Evolutionary conservation across 2,329 filamentous ascomycete genomes (phyloP).

Genomic region (Scorias spongiosa): DNA sequence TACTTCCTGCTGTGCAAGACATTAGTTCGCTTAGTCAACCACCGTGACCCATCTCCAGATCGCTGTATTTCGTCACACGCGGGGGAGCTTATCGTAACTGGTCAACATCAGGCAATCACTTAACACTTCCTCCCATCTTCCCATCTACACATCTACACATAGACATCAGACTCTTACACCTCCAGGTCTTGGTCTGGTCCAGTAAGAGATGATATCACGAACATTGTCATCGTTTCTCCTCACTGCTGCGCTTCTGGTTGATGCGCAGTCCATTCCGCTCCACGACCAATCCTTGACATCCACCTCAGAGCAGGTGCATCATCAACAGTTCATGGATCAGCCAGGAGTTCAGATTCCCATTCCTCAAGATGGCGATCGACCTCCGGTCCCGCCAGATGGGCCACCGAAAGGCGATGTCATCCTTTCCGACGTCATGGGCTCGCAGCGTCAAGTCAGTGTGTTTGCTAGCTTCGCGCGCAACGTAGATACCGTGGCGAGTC

Average conservation of each 20-base stretch:
- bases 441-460: constrained; percentile 62
- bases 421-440: constrained; percentile 72
- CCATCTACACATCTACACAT: too few relatives aligned
- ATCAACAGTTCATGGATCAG: neutral
- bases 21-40: too few relatives aligned
- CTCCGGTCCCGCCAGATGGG: constrained; percentile 2
- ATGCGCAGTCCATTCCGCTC: neutral
- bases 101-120: too few relatives aligned
- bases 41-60: too few relatives aligned
- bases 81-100: too few relatives aligned
- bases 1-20: too few relatives aligned
- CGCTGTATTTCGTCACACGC: too few relatives aligned
- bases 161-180: too few relatives aligned
- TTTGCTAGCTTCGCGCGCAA: constrained; percentile 73
- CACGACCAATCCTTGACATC: neutral
- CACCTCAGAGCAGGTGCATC: neutral
- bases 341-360: neutral
- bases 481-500: constrained; percentile 50
- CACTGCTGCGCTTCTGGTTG: neutral
- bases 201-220: too few relatives aligned
- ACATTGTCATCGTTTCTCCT: neutral
- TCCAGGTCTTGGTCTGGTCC: too few relatives aligned
- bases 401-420: constrained; percentile 35
- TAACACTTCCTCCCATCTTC: too few relatives aligned
- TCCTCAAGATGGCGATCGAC: constrained; percentile 2